Percentiles rank a stretch among this genome's conserved stretches.
Evolutionary conservation across 2,329 filamentous ascomycete genomes (phyloP).

Genomic region (Byssochlamys sp.): DNA sequence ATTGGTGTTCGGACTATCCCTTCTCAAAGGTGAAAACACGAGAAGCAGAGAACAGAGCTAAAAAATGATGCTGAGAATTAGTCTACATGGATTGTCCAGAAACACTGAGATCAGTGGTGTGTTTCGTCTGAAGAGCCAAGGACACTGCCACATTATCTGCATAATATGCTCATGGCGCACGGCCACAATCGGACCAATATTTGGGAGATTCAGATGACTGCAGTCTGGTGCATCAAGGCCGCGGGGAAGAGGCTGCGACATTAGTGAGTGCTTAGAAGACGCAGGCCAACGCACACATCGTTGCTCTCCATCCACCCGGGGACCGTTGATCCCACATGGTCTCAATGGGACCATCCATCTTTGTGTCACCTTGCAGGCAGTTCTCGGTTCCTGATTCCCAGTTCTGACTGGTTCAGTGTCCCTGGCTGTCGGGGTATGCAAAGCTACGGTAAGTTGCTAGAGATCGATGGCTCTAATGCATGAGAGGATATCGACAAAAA

Average conservation of each 20-base stretch:
- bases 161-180: not conserved
- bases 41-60: too few species aligned
- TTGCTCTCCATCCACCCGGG: not conserved
- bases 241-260: not conserved
- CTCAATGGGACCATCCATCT: not conserved
- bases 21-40: too few species aligned
- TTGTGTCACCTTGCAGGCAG: not conserved
- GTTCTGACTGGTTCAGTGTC: not conserved
- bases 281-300: not conserved
- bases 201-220: not conserved
- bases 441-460: not conserved
- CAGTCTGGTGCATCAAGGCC: not conserved
- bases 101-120: too few species aligned
- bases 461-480: not conserved
- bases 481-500: not conserved
- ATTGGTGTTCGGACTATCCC: too few species aligned
- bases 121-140: too few species aligned
- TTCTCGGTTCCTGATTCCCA: not conserved
- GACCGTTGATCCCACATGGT: not conserved
- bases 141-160: not conserved
- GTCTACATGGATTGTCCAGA: too few species aligned
- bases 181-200: not conserved
- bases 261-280: not conserved
- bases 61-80: too few species aligned
- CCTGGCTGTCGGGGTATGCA: not conserved